Base-by-base conservation (phyloP, 768 basidiomycete species). In the Kwoniella sp. region DNA sequence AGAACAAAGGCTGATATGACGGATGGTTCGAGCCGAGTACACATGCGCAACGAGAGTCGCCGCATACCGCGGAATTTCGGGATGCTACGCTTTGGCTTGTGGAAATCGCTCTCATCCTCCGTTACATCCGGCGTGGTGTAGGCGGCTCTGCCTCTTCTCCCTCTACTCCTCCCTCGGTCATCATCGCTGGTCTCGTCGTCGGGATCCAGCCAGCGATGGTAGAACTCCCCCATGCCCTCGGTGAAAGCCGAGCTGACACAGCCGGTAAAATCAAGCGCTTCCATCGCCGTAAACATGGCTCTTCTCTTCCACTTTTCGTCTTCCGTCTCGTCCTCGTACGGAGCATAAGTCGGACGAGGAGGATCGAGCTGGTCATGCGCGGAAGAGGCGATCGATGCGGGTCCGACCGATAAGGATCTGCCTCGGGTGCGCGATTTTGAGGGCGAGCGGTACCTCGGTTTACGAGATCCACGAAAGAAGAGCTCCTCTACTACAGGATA, bases 171-270 rank as follows among this genome's bases (percentile, higher is more conserved):
- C 5, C 63, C 61, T 56, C 70, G 28, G 19, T 66, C 27, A 23
- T 59, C 56, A 14, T 60, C 57, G 1, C 29, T 56, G n/a, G 45
- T 32, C 11, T 59, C 60, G 9, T 68, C 62, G 17, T 59, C 59
- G 10, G 56, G 53, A 3, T 44, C 58, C 17, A 69, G 50, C 63
- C 67, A 71, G 4, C 54, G 58, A 5, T 64, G 51, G 23, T 88
- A 88, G 64, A 96, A 88, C 47, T 89, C 87, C 22, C 82, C 80
- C 58, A 98, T 80, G 0, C 87, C 88, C 57, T 85, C 82, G 51
- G 87, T 86, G 69, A 95, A 96, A 1, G 90, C 86, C 19, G 82
- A 82, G 67, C 88, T 90, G 75, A 96, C 87, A 68, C 93, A 96
- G 62, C 92, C 93, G 5, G 92, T 96, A 46, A 98, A 76, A 70